A percentile compares a stretch with the other conserved stretches of the same genome.
These are phyloP conservation scores for Dissophora globulifera DNA, from an alignment of 192 early-diverging fungal genomes.

Conservation along the genomic window DNA sequence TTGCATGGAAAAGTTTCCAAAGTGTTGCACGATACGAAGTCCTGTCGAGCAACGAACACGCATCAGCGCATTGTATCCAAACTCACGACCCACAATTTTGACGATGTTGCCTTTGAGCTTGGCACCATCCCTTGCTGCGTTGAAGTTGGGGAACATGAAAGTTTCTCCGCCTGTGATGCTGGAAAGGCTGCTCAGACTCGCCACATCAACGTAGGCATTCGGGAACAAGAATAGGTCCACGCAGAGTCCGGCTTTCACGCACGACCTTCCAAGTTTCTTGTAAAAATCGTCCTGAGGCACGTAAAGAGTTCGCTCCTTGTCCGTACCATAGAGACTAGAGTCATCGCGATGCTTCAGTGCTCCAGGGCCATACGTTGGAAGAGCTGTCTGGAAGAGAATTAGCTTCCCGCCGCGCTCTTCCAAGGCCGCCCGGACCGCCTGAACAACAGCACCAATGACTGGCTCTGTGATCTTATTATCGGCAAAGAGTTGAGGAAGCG, in stretches of 20 bases:
- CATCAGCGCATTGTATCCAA: conserved; percentile 88
- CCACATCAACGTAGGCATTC: conserved; percentile 87
- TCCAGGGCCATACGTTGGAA: conserved; percentile 92
- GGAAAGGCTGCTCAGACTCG: conserved; percentile 81
- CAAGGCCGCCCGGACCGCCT: conserved; percentile 79
- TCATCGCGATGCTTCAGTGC: conserved; percentile 89
- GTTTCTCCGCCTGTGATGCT: conserved; percentile 91
- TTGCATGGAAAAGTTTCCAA: conserved; percentile 94
- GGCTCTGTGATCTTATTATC: conserved; percentile 78
- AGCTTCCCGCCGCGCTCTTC: conserved; percentile 88
- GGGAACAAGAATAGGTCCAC: conserved; percentile 95
- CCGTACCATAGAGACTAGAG: conserved; percentile 86
- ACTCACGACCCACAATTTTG: conserved; percentile 75
- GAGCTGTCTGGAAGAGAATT: conserved; percentile 85
- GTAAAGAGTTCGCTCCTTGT: conserved; percentile 91
- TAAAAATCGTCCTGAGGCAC: conserved; percentile 90
- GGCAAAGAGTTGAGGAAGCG: conserved; percentile 85
- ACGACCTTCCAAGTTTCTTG: conserved; percentile 83
- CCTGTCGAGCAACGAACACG: conserved; percentile 93
- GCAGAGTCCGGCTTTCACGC: conserved; percentile 82
- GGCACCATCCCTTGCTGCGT: conserved; percentile 73
- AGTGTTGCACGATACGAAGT: conserved; percentile 85
- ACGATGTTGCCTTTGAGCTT: conserved; percentile 81
- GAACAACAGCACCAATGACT: conserved; percentile 83
- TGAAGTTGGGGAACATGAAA: conserved; percentile 86